Conservation (phyloP, 2,329 filamentous ascomycete species). For the Colletotrichum sp. region DNA sequence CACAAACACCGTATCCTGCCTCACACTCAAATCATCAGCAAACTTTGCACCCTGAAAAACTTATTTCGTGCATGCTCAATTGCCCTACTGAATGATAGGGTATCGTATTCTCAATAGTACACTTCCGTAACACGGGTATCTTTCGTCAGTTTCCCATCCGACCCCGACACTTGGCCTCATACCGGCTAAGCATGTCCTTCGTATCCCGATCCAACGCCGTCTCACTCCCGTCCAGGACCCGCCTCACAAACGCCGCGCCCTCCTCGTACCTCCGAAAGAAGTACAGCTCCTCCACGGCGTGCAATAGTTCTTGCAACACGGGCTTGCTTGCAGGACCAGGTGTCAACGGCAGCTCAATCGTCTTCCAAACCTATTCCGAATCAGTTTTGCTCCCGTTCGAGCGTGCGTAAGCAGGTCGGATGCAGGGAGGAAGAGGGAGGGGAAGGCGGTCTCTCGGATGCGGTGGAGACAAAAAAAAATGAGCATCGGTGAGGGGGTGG, state of each 20-base stretch:
- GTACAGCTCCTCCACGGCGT: constrained; percentile 63
- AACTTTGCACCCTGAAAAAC: not conserved
- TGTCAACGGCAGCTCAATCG: constrained; percentile 44
- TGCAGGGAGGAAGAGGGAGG: not conserved
- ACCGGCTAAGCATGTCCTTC: constrained; percentile 40
- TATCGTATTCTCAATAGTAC: not conserved
- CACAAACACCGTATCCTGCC: not conserved
- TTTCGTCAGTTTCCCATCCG: constrained; percentile 23
- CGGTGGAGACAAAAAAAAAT: not conserved
- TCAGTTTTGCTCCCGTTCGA: not conserved
- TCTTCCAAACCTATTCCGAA: constrained; percentile 45
- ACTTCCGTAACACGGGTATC: not conserved
- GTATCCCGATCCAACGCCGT: constrained; percentile 49
- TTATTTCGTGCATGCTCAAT: not conserved
- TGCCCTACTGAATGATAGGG: not conserved
- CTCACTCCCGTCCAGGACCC: constrained; percentile 34
- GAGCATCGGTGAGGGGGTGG: not conserved
- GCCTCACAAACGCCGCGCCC: constrained; percentile 43
- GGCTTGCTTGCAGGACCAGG: constrained; percentile 43
- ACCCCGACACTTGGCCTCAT: constrained; percentile 44
- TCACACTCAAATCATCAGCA: not conserved
- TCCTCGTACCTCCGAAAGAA: constrained; percentile 54
- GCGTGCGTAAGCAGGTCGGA: not conserved
- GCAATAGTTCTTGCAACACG: constrained; percentile 53
- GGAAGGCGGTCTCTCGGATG: not conserved